Evolutionary conservation across 208 protist genomes (phyloP), one percentile per base, ranked within the genome.

Genomic region (Acanthamoeba lenticulata): DNA sequence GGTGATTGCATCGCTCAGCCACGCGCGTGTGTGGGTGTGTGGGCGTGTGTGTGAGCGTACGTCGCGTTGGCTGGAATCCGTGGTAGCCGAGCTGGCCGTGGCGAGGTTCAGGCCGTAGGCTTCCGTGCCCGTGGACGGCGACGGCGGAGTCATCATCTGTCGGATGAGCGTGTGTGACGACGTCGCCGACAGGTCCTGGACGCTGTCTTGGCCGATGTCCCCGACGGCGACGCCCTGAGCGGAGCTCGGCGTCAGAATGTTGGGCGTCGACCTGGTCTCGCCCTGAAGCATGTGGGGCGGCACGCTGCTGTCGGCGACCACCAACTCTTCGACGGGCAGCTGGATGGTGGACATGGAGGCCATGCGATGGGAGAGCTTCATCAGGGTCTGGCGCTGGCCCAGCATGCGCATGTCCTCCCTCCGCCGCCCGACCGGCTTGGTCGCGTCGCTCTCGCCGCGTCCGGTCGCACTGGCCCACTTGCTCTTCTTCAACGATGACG

Each of bases 341-440:
- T 40, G 45, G 74, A 83, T 83, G 13, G 42, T 83, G 17, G 74
- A 83, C 42, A 83, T 29, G 6, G 74, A 83, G 24, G 45, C 74
- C 74, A 83, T 83, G 36, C 74, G 74, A 19, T 83, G 40, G 74
- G 74, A 83, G 34, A 83, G 74, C 40, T 83, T 83, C 74, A 83
- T 83, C 74, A 83, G 45, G 3, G 74, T 52, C 74, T 83, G 74
- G 24, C 74, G 74, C 13, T 83, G 74, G 42, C 74, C 74, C 27
- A 83, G 74, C 74, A 83, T 83, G 9, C 74, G 74, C 74, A 83
- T 83, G 74, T 83, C 74, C 42, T 83, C 40, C 42, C 27, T 44
- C 42, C 74, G 4, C 40, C 74, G 17, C n/a, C 74, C 74, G 40
- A 55, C 42, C 36, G 74, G 74, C 74, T 55, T 83, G 0, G 17